These are phyloP conservation scores for Aspergillus kassunensis DNA, from an alignment of 495 filamentous ascomycete species.

Conservation along the genomic window DNA sequence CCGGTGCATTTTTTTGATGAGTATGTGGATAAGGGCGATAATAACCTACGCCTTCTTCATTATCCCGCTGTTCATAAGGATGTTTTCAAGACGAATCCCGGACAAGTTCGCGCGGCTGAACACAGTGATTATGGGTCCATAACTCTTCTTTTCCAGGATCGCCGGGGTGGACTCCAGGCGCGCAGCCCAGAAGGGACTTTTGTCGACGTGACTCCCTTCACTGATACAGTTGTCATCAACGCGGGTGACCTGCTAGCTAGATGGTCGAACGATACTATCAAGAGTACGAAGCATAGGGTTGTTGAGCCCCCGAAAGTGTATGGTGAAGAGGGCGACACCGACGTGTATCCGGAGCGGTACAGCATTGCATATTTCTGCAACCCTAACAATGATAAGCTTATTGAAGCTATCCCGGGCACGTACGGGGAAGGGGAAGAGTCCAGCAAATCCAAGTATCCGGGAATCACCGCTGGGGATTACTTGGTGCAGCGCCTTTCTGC, in stretches of 20 bases:
- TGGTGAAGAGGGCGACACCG: slow-evolving; percentile 20
- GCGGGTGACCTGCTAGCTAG: slow-evolving; percentile 83
- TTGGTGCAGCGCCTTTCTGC: slow-evolving; percentile 72
- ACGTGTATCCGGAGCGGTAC: slow-evolving; percentile 43
- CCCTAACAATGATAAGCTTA: slow-evolving; percentile 71
- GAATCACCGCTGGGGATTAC: slow-evolving; percentile 78
- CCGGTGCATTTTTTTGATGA: slow-evolving; percentile 72
- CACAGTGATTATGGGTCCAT: slow-evolving; percentile 89
- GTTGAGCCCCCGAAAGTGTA: slow-evolving; percentile 65
- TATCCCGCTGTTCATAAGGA: slow-evolving; percentile 69
- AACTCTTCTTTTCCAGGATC: slow-evolving; percentile 87
- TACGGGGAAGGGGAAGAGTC: slow-evolving; percentile 59
- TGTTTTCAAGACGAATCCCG: slow-evolving; percentile 66
- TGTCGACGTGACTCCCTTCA: slow-evolving; percentile 78
- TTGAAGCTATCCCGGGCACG: slow-evolving; percentile 86
- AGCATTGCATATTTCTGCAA: slow-evolving; percentile 83
- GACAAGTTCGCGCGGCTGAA: slow-evolving; percentile 76
- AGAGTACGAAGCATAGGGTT: slow-evolving; percentile 83
- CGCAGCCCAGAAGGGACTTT: slow-evolving; percentile 71
- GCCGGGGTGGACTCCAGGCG: slow-evolving; percentile 78
- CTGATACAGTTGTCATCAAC: slow-evolving; percentile 83
- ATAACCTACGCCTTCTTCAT: slow-evolving; percentile 83
- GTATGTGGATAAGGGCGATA: slow-evolving; percentile 71
- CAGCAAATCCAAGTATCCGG: slow-evolving; percentile 63
- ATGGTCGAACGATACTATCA: slow-evolving; percentile 89